Evolutionary conservation across 805 yeast genomes (phyloP).

Genomic region (Debaryomyces prosopidis): DNA sequence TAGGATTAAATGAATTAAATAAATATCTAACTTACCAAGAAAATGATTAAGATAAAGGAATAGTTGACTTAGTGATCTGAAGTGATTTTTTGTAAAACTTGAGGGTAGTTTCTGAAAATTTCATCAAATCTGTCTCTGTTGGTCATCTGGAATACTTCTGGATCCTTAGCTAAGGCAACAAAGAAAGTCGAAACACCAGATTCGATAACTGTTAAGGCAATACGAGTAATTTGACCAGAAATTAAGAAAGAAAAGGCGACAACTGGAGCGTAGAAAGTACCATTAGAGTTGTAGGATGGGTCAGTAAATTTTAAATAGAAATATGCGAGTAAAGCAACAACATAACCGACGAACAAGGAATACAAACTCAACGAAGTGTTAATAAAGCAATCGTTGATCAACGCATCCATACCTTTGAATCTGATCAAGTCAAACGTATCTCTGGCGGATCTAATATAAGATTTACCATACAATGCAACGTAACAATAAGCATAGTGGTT

Average conservation of each 20-base stretch:
- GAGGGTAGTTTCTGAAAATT: slow-evolving; percentile 65
- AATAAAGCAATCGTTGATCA: slow-evolving; percentile 81
- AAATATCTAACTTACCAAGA: too few relatives aligned
- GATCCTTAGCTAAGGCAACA: slow-evolving; percentile 80
- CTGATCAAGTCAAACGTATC: slow-evolving; percentile 80
- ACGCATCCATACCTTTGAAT: slow-evolving; percentile 79
- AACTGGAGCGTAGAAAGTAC: slow-evolving; percentile 67
- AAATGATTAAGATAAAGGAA: too few relatives aligned
- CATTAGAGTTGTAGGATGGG: slow-evolving; percentile 62
- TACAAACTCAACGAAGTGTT: slow-evolving; percentile 79
- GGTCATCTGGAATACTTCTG: slow-evolving; percentile 73
- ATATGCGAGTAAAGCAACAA: slow-evolving; percentile 59
- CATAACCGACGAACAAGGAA: slow-evolving; percentile 66
- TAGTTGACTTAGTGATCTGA: slow-evolving; percentile 26
- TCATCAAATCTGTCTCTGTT: slow-evolving; percentile 69
- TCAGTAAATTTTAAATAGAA: slow-evolving; percentile 66
- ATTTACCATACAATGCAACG: slow-evolving; percentile 82
- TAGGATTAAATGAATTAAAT: too few relatives aligned
- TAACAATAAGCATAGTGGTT: slow-evolving; percentile 89
- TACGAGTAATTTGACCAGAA: slow-evolving; percentile 71
- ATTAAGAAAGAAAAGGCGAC: slow-evolving; percentile 74
- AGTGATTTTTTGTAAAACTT: slow-evolving; percentile 57
- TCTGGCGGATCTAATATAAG: slow-evolving; percentile 72
- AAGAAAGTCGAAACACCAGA: slow-evolving; percentile 84
- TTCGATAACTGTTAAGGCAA: slow-evolving; percentile 71